Evolutionary conservation across 2,329 filamentous ascomycete species (phyloP), one percentile per base, ranked within the genome.

Genomic region (Orbilia blumenaviensis): DNA sequence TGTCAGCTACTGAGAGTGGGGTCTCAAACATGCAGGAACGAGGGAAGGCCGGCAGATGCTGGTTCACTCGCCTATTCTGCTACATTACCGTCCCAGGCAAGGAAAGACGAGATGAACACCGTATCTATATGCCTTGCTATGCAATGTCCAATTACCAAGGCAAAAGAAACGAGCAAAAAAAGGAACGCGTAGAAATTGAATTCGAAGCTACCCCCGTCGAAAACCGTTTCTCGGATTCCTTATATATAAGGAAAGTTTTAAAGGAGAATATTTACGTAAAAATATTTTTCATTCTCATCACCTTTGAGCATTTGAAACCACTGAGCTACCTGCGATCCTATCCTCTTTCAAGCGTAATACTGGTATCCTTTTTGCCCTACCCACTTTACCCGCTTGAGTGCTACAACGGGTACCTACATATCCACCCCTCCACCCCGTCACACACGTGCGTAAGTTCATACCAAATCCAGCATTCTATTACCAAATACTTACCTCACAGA

Each of bases 251-350:
- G 50, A 72, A 34, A 41, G 27, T 52, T n/a, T 60, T 72, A 66
- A 36, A 56, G 67, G 67, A 66, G 67, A 66, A 64, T 72, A 64
- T 72, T 72, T 72, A 72, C 67, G 67, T 72, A 72, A 72, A 72
- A 48, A n/a, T 9, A 56, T 38, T 38, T 38, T 32, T 18, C n/a
- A 18, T 56, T 56, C 29, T 23, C 6, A 4, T 12, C 32, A 23
- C 8, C 34, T 25, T 60, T 42, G 10, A 3, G 23, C 38, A 9
- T 61, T 46, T 27, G 36, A 46, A 61, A 32, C 36, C 29, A 23
- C 27, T 25, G 5, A 32, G 36, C 23, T n/a, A n/a, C n/a, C n/a
- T n/a, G n/a, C n/a, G n/a, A 61, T 29, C 12, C 14, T 44, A 5
- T 16, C 16, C 56, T 18, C 41, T 21, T 61, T 44, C 56, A 32